Evolutionary conservation across 495 filamentous ascomycete genomes (phyloP).

Genomic region (Aspergillus funiculosus): DNA sequence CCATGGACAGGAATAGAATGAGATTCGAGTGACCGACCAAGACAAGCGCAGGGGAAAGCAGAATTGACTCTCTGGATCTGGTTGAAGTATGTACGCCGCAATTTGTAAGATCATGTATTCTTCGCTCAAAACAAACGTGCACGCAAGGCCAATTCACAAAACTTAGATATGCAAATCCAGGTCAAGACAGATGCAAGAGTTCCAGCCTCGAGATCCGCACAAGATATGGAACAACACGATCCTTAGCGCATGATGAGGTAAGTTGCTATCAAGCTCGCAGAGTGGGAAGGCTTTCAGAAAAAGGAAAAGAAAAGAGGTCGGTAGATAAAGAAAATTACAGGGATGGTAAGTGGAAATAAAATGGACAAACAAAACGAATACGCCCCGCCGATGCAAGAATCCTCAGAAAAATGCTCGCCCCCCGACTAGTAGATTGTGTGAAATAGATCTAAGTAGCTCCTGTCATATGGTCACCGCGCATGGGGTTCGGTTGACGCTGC

Average conservation of each 20-base stretch:
- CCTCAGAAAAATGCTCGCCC: slow-evolving; percentile 13
- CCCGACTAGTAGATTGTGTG: background rate
- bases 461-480: slow-evolving; percentile 21
- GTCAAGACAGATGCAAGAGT: slow-evolving; percentile 13
- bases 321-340: background rate
- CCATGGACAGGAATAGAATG: too few species aligned
- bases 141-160: background rate
- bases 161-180: slow-evolving; percentile 2
- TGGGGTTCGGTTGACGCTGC: slow-evolving; percentile 28
- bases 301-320: background rate
- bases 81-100: too few species aligned
- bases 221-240: slow-evolving; percentile 3
- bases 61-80: too few species aligned
- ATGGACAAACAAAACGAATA: slow-evolving; percentile 17
- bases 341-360: background rate
- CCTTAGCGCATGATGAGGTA: too few species aligned
- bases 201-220: slow-evolving; percentile 14
- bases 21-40: too few species aligned
- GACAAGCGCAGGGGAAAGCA: too few species aligned
- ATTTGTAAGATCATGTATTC: slow-evolving; percentile 5
- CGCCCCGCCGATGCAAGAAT: slow-evolving; percentile 21
- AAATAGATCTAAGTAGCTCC: slow-evolving; percentile 1
- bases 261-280: background rate
- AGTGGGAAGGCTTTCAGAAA: background rate
- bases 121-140: background rate